Base-by-base conservation (phyloP, 2,329 filamentous ascomycete genomes). In the Alternaria angustiovoidea region DNA sequence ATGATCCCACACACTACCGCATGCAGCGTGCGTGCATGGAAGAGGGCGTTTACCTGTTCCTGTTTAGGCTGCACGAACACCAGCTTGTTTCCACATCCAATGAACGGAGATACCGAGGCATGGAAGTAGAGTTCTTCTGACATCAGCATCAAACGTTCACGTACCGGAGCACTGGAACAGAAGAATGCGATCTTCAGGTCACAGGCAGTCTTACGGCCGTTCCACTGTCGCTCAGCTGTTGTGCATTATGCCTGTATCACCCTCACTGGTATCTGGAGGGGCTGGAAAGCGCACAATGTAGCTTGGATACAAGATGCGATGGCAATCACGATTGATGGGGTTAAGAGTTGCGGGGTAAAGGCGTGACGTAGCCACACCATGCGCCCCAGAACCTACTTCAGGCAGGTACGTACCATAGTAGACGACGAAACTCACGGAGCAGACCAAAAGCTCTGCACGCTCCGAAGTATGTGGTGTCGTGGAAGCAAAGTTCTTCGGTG, bases 401-500 rank as follows among this genome's bases (percentile, higher is more conserved):
- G 46, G 46, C 30, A 48, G 46, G 46, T 48, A 48, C 46, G 11
- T 48, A 39, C 8, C 36, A 38, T 18, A 20, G 18, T 14, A 36
- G 12, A 39, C 41, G 18, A n/a, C 26, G 32, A 42, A 36, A 14
- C 2, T 5, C 28, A 55, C 48, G 24, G 46, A 51, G 30, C 38
- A 41, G 28, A 43, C 42, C 43, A 18, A 24, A 61, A 44, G 49
- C 30, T 28, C 43, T n/a, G 38, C 7, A 32, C 22, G n/a, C 46
- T 5, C 46, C 46, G 46, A 26, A 20, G 30, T 2, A 0, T 49
- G 32, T 49, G 32, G 20, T 49, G 57, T 36, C 49, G 57, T 52
- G 49, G 48, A 51, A 54, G 28, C 16, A 32, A 54, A 48, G 47
- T 54, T 22, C 8, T 32, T 53, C 63, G 66, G 66, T 59, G 47